Evolutionary conservation across 2,329 filamentous ascomycete species (phyloP).

Genomic region (Talaromyces sp.): DNA sequence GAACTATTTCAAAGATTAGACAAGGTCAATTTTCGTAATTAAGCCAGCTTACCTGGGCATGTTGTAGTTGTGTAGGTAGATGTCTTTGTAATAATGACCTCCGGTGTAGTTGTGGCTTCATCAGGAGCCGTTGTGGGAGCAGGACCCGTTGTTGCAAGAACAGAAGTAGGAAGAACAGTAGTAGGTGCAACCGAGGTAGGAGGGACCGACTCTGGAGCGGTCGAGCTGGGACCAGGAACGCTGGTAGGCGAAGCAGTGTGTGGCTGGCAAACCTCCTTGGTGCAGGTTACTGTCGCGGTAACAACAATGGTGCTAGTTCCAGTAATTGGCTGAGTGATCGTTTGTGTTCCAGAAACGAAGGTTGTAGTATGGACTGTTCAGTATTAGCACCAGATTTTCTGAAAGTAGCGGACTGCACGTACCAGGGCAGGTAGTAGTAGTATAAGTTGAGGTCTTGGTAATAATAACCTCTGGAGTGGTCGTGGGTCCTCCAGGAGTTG

Average conservation of each 20-base stretch:
- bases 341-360: background rate
- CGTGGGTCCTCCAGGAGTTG: background rate
- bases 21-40: background rate
- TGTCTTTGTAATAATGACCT: slow-evolving; percentile 6
- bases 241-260: background rate
- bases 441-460: slow-evolving; percentile 9
- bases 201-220: background rate
- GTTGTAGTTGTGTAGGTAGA: slow-evolving; percentile 4
- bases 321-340: background rate
- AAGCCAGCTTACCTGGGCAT: background rate
- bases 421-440: slow-evolving; percentile 10
- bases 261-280: slow-evolving; percentile 1
- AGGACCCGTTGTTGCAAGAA: background rate
- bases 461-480: background rate
- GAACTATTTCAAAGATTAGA: slow-evolving; percentile 1
- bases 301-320: slow-evolving; percentile 1
- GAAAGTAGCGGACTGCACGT: background rate
- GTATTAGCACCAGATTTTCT: background rate
- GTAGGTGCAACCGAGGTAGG: background rate
- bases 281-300: slow-evolving; percentile 3
- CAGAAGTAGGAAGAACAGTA: background rate
- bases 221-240: background rate
- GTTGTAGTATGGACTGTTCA: slow-evolving; percentile 2
- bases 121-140: slow-evolving; percentile 1
- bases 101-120: background rate